phyloP scores from a whole-genome alignment of 2,329 filamentous ascomycete genomes.

The Fusarium burgessii region DNA sequence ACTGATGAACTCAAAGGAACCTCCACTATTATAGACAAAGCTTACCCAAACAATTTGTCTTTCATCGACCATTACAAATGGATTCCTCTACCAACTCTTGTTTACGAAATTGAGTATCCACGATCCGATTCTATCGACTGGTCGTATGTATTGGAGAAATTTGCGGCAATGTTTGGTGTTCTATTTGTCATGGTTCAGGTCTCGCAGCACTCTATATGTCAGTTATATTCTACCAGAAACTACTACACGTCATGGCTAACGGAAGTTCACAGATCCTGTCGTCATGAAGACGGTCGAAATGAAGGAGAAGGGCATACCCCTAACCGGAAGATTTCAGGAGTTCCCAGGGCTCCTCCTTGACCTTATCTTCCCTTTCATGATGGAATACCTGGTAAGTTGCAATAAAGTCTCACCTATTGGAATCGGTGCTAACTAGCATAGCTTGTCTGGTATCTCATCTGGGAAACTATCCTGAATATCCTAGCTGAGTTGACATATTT shows the following conservation, averaged over 20 bases:
- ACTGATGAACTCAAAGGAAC: conserved; percentile 75
- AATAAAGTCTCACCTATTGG: too few species aligned
- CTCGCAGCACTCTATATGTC: conserved; percentile 78
- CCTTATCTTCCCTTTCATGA: conserved; percentile 81
- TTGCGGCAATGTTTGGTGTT: conserved; percentile 75
- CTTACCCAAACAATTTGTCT: conserved; percentile 78
- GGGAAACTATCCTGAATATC: conserved; percentile 80
- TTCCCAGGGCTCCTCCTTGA: conserved; percentile 83
- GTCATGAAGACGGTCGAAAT: conserved; percentile 74
- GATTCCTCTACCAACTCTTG: conserved; percentile 79
- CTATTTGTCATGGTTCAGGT: conserved; percentile 84
- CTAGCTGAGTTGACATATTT: conserved; percentile 82
- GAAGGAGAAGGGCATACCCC: conserved; percentile 73
- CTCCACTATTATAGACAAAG: conserved; percentile 60
- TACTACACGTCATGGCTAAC: conserved; percentile 6
- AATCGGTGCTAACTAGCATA: conserved; percentile 33
- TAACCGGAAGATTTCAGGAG: conserved; percentile 70
- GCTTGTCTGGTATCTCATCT: conserved; percentile 84
- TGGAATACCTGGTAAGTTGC: conserved; percentile 73
- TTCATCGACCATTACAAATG: conserved; percentile 76
- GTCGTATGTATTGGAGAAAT: conserved; percentile 80
- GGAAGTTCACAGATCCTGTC: conserved; percentile 66
- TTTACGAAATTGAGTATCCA: conserved; percentile 84
- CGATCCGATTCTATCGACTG: conserved; percentile 76
- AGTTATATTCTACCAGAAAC: conserved; percentile 6